Conservation (phyloP, 352 stramenopile species). For the Globisporangium radiosum region DNA sequence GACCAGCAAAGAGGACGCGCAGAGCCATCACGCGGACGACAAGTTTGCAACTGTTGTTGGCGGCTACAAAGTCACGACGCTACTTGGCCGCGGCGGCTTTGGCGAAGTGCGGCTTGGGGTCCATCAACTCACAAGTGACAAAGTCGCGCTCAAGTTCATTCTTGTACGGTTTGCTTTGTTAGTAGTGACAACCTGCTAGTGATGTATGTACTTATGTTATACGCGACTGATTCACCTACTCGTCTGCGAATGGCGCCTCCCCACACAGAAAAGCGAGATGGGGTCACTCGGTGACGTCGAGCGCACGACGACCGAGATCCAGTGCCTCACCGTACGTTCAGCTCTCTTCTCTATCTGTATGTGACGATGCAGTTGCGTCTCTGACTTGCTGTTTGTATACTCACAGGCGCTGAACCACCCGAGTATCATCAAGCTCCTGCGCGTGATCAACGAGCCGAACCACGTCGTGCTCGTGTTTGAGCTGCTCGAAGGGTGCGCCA, state of each 20-base stretch:
- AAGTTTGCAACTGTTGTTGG: conserved; percentile 68
- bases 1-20: conserved; percentile 36
- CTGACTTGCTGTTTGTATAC: not conserved
- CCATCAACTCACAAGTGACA: conserved; percentile 81
- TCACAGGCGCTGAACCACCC: conserved; percentile 72
- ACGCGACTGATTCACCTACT: not conserved
- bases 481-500: conserved; percentile 63
- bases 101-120: conserved; percentile 71
- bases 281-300: conserved; percentile 82
- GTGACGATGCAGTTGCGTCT: not conserved
- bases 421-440: conserved; percentile 84
- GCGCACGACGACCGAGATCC: conserved; percentile 82
- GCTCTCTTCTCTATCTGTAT: not conserved
- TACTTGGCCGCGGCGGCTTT: conserved; percentile 77
- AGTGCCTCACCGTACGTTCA: conserved; percentile 62
- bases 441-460: conserved; percentile 81
- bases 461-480: conserved; percentile 86
- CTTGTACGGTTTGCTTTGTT: conserved; percentile 22
- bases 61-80: conserved; percentile 72
- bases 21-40: conserved; percentile 27
- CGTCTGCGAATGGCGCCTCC: too few relatives aligned
- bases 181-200: not conserved
- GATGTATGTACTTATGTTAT: not conserved
- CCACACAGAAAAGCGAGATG: conserved; percentile 75
- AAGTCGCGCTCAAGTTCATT: conserved; percentile 87